phyloP scores from a whole-genome alignment of 2,329 filamentous ascomycete genomes.

The Pseudogymnoascus verrucosus region DNA sequence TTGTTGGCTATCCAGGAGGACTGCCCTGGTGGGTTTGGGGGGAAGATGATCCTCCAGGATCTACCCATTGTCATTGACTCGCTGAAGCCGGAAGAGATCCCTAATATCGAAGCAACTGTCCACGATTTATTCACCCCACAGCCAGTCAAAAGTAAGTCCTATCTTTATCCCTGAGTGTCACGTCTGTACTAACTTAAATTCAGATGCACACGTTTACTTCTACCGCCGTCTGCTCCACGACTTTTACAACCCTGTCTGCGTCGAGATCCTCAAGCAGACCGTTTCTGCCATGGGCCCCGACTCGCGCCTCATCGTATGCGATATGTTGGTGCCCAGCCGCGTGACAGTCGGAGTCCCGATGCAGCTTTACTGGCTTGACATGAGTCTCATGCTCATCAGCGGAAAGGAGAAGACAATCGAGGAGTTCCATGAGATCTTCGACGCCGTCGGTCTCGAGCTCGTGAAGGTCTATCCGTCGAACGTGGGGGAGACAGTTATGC shows the following conservation, averaged over 20 bases:
- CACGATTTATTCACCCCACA: conserved; percentile 26
- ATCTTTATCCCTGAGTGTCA: not conserved
- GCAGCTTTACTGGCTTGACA: conserved; percentile 25
- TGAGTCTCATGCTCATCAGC: conserved; percentile 24
- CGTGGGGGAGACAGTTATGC: conserved; percentile 27
- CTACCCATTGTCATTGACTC: conserved; percentile 20
- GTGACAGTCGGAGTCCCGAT: conserved; percentile 22
- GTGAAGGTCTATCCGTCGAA: conserved; percentile 22
- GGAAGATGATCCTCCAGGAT: conserved; percentile 25
- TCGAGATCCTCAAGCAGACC: conserved; percentile 21
- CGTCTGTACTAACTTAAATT: not conserved
- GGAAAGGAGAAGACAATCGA: conserved; percentile 27
- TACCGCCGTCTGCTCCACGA: conserved; percentile 24
- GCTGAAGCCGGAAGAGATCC: conserved; percentile 18
- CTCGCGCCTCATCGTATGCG: conserved; percentile 22
- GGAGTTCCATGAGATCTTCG: conserved; percentile 22
- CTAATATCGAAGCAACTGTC: conserved; percentile 22
- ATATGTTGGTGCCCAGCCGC: conserved; percentile 21
- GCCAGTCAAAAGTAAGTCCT: conserved; percentile 20
- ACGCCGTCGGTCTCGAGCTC: conserved; percentile 20
- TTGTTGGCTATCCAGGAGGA: conserved; percentile 15
- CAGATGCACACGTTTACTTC: conserved; percentile 25
- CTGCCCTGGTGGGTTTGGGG: conserved; percentile 13
- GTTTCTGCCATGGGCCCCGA: conserved; percentile 18
- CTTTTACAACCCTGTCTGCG: conserved; percentile 21